A percentile compares a stretch with the other conserved stretches of the same genome.
phyloP scores from a whole-genome alignment of 2,329 filamentous ascomycete genomes.

The Dactylellina cionopaga region DNA sequence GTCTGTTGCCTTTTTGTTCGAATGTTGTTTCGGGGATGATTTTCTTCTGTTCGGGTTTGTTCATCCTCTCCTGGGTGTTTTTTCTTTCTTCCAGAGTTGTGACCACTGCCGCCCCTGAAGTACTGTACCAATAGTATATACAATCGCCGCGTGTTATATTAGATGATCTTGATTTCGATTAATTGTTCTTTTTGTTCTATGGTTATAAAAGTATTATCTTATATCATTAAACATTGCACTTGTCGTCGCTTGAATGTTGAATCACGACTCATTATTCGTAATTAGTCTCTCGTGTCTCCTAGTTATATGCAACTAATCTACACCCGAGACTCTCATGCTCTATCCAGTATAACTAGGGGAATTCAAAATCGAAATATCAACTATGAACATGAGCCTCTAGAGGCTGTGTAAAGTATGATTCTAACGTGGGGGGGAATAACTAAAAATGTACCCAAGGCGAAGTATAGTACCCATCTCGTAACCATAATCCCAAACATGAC shows the following conservation, averaged over 20 bases:
- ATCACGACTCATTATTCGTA: too few species aligned
- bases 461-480: slow-evolving; percentile 9
- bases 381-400: not conserved
- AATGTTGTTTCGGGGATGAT: slow-evolving; percentile 11
- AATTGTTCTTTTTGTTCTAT: slow-evolving; percentile 16
- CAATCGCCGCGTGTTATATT: slow-evolving; percentile 30
- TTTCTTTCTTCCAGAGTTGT: slow-evolving; percentile 12
- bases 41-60: not conserved
- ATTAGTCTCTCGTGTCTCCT: too few species aligned
- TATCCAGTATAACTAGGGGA: too few species aligned
- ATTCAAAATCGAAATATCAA: not conserved
- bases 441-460: slow-evolving; percentile 16
- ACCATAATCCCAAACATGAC: slow-evolving; percentile 26
- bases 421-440: too few species aligned
- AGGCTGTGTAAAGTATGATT: too few species aligned
- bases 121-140: slow-evolving; percentile 50
- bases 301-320: too few species aligned
- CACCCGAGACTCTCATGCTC: too few species aligned
- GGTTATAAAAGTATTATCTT: slow-evolving; percentile 36
- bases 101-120: not conserved
- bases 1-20: slow-evolving; percentile 27
- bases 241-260: too few species aligned
- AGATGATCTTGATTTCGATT: slow-evolving; percentile 26
- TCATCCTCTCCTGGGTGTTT: not conserved
- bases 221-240: slow-evolving; percentile 22